Percentiles rank a stretch among this genome's conserved stretches.
phyloP scores from a whole-genome alignment of 192 early-diverging fungal species.

The Paraglomus brasilianum region DNA sequence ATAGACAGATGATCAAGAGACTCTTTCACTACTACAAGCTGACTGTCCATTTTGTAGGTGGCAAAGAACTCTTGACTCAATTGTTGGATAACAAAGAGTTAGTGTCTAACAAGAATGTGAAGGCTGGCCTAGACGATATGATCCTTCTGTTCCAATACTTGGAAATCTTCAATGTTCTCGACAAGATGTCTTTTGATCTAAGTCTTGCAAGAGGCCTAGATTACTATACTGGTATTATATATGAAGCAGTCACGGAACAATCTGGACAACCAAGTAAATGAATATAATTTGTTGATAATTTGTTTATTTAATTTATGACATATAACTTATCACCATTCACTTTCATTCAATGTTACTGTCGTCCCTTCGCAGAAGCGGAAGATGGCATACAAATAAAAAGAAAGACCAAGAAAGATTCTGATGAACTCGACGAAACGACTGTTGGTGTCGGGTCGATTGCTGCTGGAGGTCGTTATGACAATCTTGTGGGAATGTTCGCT shows the following conservation, averaged over 20 bases:
- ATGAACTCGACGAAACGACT: constrained; percentile 71
- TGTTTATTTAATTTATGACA: not conserved
- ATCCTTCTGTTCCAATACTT: constrained; percentile 79
- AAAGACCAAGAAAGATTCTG: constrained; percentile 48
- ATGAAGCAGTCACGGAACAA: constrained; percentile 82
- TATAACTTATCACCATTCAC: not conserved
- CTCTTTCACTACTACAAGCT: not conserved
- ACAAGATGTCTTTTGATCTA: constrained; percentile 88
- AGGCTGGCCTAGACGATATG: constrained; percentile 86
- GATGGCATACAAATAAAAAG: constrained; percentile 44
- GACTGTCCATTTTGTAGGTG: constrained; percentile 43
- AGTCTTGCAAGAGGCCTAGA: constrained; percentile 95
- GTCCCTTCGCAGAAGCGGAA: constrained; percentile 34
- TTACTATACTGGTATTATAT: constrained; percentile 99
- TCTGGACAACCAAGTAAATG: constrained; percentile 54
- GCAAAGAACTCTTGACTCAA: constrained; percentile 71
- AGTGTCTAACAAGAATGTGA: constrained; percentile 64
- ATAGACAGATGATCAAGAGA: constrained; percentile 1
- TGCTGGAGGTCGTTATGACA: constrained; percentile 96
- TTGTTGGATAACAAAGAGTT: constrained; percentile 69
- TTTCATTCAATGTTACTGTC: not conserved
- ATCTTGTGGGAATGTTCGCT: constrained; percentile 95
- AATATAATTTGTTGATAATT: not conserved
- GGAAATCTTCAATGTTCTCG: constrained; percentile 69
- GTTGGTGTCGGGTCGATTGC: constrained; percentile 94